A percentile compares a stretch with the other conserved stretches of the same genome.
phyloP scores from a whole-genome alignment of 768 basidiomycete species.

The Lyophyllum atratum region DNA sequence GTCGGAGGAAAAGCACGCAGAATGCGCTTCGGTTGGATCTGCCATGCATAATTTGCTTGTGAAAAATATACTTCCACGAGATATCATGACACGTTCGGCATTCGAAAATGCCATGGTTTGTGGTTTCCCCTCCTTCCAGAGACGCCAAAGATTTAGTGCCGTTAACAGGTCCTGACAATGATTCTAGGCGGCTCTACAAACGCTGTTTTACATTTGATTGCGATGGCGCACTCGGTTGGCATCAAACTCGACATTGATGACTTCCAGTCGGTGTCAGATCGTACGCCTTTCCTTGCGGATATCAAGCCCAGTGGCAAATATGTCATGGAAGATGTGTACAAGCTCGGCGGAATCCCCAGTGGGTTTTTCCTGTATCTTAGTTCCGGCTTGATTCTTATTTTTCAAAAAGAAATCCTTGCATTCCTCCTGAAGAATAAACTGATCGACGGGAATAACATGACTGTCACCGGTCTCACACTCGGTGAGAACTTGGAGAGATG shows the following conservation, averaged over 20 bases:
- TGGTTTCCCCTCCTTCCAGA: constrained; percentile 6
- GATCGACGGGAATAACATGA: constrained; percentile 89
- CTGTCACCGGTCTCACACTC: constrained; percentile 87
- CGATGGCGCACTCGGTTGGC: constrained; percentile 94
- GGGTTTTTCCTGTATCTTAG: constrained; percentile 30
- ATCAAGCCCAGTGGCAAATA: constrained; percentile 98
- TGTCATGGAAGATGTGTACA: constrained; percentile 97
- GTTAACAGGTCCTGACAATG: constrained; percentile 84
- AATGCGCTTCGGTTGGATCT: constrained; percentile 78
- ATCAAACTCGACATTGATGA: constrained; percentile 88
- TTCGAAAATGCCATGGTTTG: constrained; percentile 97
- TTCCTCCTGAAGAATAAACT: constrained; percentile 86
- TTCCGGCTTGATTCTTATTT: background rate
- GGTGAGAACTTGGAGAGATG: constrained; percentile 93
- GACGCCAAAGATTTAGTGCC: constrained; percentile 1
- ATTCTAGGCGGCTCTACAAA: constrained; percentile 98
- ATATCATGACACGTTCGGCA: constrained; percentile 96
- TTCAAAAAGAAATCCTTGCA: constrained; percentile 68
- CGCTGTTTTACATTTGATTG: constrained; percentile 95
- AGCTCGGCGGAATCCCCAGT: constrained; percentile 97
- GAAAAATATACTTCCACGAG: constrained; percentile 88
- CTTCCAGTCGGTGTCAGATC: constrained; percentile 92
- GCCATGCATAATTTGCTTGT: constrained; percentile 88
- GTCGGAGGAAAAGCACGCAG: constrained; percentile 82
- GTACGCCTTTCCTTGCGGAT: constrained; percentile 92